Percentiles rank a stretch among this genome's conserved stretches.
These are phyloP conservation scores for Begonia peltatifolia DNA, from an alignment of 306 rosid species.

Conservation along the genomic window DNA sequence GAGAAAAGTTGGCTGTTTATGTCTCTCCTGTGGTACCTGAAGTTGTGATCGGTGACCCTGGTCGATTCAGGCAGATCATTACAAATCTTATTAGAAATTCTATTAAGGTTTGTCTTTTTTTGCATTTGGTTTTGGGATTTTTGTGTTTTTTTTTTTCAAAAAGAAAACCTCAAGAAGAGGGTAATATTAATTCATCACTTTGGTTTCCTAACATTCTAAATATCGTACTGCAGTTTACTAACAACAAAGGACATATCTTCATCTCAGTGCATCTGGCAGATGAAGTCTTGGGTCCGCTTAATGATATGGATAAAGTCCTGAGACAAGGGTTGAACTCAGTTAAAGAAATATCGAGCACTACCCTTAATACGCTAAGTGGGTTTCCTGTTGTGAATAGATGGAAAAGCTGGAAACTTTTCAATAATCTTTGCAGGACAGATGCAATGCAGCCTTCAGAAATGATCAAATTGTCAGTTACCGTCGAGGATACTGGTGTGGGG, in stretches of 20 bases:
- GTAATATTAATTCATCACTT: background rate
- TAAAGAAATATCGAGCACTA: constrained; percentile 22
- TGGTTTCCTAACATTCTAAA: background rate
- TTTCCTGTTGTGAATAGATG: constrained; percentile 72
- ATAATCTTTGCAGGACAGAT: constrained; percentile 19
- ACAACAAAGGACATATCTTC: constrained; percentile 65
- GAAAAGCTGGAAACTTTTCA: constrained; percentile 80
- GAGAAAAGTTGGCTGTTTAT: constrained; percentile 74
- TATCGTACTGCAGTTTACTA: constrained; percentile 57
- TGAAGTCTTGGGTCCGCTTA: constrained; percentile 51
- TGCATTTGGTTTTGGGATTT: too few species aligned
- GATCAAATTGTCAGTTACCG: constrained; percentile 54
- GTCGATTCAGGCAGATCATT: constrained; percentile 77
- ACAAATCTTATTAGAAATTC: constrained; percentile 84
- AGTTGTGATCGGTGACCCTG: constrained; percentile 78
- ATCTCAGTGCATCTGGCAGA: constrained; percentile 73
- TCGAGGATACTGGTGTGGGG: constrained; percentile 96
- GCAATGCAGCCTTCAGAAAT: constrained; percentile 28
- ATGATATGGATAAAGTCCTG: constrained; percentile 51
- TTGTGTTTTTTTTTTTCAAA: too few species aligned
- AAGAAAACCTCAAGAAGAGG: too few species aligned
- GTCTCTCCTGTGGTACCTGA: constrained; percentile 70
- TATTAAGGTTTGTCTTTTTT: constrained; percentile 33
- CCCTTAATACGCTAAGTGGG: constrained; percentile 59
- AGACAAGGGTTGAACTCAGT: constrained; percentile 39